Conservation (phyloP, 805 yeast species). For the Hyphopichia homilentoma region DNA sequence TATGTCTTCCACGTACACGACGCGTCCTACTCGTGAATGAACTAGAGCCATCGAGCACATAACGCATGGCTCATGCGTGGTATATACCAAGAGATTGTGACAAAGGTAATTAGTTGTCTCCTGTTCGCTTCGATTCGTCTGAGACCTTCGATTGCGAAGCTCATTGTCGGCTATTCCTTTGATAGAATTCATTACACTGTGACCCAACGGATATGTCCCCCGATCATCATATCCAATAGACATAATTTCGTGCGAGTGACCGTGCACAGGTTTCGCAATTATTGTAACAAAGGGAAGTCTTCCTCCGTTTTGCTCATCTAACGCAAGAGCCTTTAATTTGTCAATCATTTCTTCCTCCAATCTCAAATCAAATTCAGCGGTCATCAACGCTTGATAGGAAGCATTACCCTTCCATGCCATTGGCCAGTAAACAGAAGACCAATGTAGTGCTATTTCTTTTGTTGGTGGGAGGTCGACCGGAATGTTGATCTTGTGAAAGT, state of each 20-base stretch:
- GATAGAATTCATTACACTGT: constrained; percentile 74
- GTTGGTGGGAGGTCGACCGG: constrained; percentile 68
- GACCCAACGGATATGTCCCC: constrained; percentile 52
- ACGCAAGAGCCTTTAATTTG: constrained; percentile 8
- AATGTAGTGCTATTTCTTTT: constrained; percentile 57
- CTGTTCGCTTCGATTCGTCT: constrained; percentile 8
- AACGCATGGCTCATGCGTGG: constrained; percentile 93
- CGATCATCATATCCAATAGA: constrained; percentile 39
- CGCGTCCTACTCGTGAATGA: constrained; percentile 76
- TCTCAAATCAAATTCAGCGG: constrained; percentile 46
- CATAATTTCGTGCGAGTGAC: constrained; percentile 22
- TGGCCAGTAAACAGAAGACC: constrained; percentile 82
- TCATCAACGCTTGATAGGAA: constrained; percentile 62
- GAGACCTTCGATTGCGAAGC: constrained; percentile 9
- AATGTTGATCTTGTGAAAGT: constrained; percentile 27
- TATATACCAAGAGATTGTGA: constrained; percentile 69
- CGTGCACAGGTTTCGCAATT: constrained; percentile 44
- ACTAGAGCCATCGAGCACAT: constrained; percentile 97
- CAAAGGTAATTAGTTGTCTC: constrained; percentile 69
- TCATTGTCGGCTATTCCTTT: constrained; percentile 59
- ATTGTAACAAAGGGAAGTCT: constrained; percentile 52
- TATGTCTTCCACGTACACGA: constrained; percentile 52
- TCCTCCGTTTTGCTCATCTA: constrained; percentile 1
- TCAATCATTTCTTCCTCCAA: constrained; percentile 30
- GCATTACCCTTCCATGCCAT: constrained; percentile 93